Conservation (phyloP, 164 flowering plant species). For the Chimonanthus praecox region DNA sequence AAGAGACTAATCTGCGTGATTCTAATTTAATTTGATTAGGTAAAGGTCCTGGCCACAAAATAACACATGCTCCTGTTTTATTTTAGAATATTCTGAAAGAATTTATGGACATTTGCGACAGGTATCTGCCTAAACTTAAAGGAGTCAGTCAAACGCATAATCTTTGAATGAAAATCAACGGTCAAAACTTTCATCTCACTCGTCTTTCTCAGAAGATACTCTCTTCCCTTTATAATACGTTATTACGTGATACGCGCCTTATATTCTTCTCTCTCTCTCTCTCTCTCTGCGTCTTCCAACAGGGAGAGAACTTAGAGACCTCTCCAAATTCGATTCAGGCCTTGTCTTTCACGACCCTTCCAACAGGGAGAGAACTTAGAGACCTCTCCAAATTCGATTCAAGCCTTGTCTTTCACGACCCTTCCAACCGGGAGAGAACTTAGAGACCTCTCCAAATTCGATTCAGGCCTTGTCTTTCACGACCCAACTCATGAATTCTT, state of each 20-base stretch:
- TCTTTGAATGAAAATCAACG: slow-evolving; percentile 32
- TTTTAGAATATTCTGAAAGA: no score
- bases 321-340: no score
- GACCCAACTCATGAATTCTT: slow-evolving; percentile 29
- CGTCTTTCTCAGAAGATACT: slow-evolving; percentile 19
- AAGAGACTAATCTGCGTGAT: no score
- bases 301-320: no score
- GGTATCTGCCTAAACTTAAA: no score
- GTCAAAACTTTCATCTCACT: slow-evolving; percentile 9
- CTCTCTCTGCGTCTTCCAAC: slow-evolving; percentile 31
- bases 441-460: slow-evolving; percentile 31
- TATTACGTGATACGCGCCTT: slow-evolving; percentile 11
- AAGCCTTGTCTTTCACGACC: no score
- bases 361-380: not conserved
- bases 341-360: slow-evolving; percentile 6
- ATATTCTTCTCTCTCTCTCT: slow-evolving; percentile 5
- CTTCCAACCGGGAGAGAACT: no score
- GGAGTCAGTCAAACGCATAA: slow-evolving; percentile 35
- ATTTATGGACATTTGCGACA: no score
- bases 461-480: slow-evolving; percentile 28
- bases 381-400: no score
- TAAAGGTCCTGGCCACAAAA: no score
- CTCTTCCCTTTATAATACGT: not conserved
- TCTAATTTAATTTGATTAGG: no score
- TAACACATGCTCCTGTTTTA: no score